Conservation (phyloP, 2,329 filamentous ascomycete genomes). For the Claviceps purpurea region DNA sequence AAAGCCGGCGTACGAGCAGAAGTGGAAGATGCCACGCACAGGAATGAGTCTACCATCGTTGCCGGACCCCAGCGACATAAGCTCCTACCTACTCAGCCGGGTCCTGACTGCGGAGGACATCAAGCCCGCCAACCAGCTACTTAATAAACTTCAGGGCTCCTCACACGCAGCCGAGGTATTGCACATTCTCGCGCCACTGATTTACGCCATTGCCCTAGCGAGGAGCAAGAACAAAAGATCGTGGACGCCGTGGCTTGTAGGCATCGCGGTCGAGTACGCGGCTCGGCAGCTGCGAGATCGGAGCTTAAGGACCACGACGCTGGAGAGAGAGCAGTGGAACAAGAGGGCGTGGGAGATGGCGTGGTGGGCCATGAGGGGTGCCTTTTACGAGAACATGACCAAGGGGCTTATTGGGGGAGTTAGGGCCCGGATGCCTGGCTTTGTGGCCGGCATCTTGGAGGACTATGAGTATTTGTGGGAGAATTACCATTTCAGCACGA, state of each 20-base stretch:
- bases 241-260: slow-evolving; percentile 87
- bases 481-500: slow-evolving; percentile 81
- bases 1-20: slow-evolving; percentile 32
- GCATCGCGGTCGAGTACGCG: slow-evolving; percentile 72
- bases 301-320: slow-evolving; percentile 65
- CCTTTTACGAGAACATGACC: slow-evolving; percentile 88
- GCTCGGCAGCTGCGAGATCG: slow-evolving; percentile 71
- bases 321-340: slow-evolving; percentile 82
- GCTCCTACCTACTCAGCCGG: slow-evolving; percentile 73
- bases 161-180: slow-evolving; percentile 74
- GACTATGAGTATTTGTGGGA: slow-evolving; percentile 98
- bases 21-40: slow-evolving; percentile 91
- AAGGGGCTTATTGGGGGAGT: slow-evolving; percentile 61
- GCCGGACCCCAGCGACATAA: slow-evolving; percentile 70
- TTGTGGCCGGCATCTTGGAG: slow-evolving; percentile 76
- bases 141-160: slow-evolving; percentile 67
- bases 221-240: slow-evolving; percentile 58
- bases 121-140: slow-evolving; percentile 73
- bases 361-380: slow-evolving; percentile 96
- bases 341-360: slow-evolving; percentile 81
- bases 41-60: slow-evolving; percentile 73
- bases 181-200: slow-evolving; percentile 77
- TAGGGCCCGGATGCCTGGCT: slow-evolving; percentile 61
- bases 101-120: slow-evolving; percentile 94
- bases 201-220: slow-evolving; percentile 74